phyloP scores from a whole-genome alignment of 768 basidiomycete species.

The Lactarius sp. region DNA sequence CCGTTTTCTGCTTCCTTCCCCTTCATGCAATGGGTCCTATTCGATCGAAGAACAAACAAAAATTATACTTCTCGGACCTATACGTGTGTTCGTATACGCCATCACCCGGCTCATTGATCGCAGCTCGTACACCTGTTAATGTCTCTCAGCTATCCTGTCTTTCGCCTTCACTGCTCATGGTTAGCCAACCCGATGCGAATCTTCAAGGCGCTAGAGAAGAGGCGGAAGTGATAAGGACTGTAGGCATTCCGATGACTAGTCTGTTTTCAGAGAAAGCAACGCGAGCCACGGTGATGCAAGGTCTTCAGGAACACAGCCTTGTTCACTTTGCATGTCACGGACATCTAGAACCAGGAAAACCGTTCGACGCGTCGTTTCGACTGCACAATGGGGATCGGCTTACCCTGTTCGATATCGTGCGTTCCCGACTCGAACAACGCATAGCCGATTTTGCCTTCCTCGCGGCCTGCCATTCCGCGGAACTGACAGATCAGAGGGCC shows the following conservation, averaged over 20 bases:
- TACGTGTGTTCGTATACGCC: constrained; percentile 23
- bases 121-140: neutral
- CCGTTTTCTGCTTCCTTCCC: constrained; percentile 15
- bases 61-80: constrained; percentile 6
- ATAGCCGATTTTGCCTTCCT: constrained; percentile 15
- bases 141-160: neutral
- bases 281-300: neutral
- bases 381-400: constrained; percentile 2
- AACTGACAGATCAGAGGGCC: neutral
- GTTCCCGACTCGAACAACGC: neutral
- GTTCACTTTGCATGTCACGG: constrained; percentile 21
- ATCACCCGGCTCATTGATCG: constrained; percentile 13
- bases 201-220: constrained; percentile 1
- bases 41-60: neutral
- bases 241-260: neutral
- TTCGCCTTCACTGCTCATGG: constrained; percentile 8
- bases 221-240: neutral
- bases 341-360: neutral
- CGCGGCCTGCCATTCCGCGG: constrained; percentile 19
- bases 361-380: constrained; percentile 7
- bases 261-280: constrained; percentile 1
- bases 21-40: constrained; percentile 20
- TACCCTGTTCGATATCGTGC: constrained; percentile 10
- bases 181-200: constrained; percentile 1
- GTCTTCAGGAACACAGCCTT: neutral